Percentiles rank a stretch among this genome's conserved stretches.
Conservation (phyloP, 345 rosid genomes). For the Gossypium bickii region DNA sequence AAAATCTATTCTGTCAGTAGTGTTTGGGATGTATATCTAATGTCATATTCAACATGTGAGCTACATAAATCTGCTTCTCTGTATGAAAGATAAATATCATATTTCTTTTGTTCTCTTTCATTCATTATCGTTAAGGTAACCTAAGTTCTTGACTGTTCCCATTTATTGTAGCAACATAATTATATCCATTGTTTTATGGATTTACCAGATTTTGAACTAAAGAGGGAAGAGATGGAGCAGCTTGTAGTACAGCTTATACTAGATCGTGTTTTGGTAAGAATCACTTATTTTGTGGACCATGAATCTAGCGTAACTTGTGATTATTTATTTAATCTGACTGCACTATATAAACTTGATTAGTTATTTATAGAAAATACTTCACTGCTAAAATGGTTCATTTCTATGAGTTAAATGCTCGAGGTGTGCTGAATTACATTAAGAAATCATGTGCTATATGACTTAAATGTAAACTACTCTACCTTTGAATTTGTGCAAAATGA, state of each 20-base stretch:
- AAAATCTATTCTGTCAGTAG: no score
- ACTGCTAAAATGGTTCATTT: not conserved
- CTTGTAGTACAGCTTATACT: slow-evolving; percentile 63
- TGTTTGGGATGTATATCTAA: no score
- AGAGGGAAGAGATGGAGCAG: slow-evolving; percentile 72
- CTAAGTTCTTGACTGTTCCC: not conserved
- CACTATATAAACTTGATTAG: not conserved
- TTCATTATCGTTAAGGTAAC: not conserved
- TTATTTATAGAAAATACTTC: not conserved
- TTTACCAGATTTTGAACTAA: slow-evolving; percentile 54
- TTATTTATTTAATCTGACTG: not conserved
- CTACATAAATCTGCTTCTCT: not conserved
- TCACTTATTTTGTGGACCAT: slow-evolving; percentile 1
- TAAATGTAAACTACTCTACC: not conserved
- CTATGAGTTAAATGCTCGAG: not conserved
- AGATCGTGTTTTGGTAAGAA: slow-evolving; percentile 69
- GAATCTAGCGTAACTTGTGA: not conserved
- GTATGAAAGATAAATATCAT: not conserved
- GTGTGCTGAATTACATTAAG: not conserved
- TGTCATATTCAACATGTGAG: not conserved
- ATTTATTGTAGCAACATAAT: not conserved
- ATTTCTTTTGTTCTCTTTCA: not conserved
- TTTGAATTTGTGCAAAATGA: not conserved
- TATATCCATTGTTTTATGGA: slow-evolving; percentile 3
- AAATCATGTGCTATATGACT: slow-evolving; percentile 3